Percentiles rank a stretch among this genome's conserved stretches.
phyloP scores from a whole-genome alignment of 331 rosid species.

The Acacia concinna region DNA sequence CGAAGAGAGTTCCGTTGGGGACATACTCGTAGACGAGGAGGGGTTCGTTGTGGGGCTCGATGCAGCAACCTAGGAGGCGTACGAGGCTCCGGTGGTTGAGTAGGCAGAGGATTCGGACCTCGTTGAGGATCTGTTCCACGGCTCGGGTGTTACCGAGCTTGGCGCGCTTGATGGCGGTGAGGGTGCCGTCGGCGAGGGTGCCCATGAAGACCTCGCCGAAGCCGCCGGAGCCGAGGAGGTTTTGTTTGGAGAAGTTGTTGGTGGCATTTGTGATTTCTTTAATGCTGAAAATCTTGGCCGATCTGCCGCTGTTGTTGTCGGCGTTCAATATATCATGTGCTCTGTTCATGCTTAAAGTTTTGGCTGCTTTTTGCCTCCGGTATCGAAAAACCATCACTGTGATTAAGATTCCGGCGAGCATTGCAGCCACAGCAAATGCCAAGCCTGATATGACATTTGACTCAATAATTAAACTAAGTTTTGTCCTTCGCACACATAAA shows the following conservation, averaged over 20 bases:
- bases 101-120: constrained; percentile 51
- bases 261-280: constrained; percentile 49
- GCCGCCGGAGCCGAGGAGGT: constrained; percentile 43
- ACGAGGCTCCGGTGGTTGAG: constrained; percentile 46
- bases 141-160: constrained; percentile 37
- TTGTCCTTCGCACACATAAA: background rate
- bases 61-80: constrained; percentile 40
- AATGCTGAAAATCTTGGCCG: constrained; percentile 38
- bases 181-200: constrained; percentile 34
- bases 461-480: too few relatives aligned
- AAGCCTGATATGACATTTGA: constrained; percentile 30
- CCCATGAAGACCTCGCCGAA: constrained; percentile 55
- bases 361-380: constrained; percentile 17
- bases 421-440: constrained; percentile 23
- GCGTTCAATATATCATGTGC: constrained; percentile 28
- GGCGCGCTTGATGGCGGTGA: constrained; percentile 46
- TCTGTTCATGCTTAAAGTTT: background rate
- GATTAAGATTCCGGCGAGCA: constrained; percentile 30
- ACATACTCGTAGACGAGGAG: constrained; percentile 40
- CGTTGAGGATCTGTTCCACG: constrained; percentile 40
- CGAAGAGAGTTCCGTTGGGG: constrained; percentile 43
- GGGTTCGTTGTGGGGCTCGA: constrained; percentile 38
- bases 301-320: constrained; percentile 36
- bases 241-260: constrained; percentile 43
- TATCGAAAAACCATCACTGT: background rate